Evolutionary conservation across 78 protist genomes (phyloP), one percentile per base, ranked within the genome.

Genomic region (Tieghemostelium lacteum): DNA sequence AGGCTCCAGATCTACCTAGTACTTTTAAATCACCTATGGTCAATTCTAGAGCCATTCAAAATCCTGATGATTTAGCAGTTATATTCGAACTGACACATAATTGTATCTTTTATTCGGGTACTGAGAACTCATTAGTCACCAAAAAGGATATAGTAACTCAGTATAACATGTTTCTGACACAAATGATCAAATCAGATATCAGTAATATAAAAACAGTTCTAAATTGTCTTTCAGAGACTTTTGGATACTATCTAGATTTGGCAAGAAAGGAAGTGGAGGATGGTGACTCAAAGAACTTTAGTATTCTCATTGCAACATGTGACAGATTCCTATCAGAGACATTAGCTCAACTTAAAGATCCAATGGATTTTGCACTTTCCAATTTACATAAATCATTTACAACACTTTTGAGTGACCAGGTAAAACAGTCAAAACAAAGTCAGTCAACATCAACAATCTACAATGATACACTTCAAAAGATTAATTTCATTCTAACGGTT

Each of bases 71-170:
- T 8, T 14, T 34, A 16, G 10, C 63, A 29, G 45, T 10, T 1
- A 20, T 69, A 14, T 83, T 69, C 49, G 91, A 83, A 57, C 33
- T 67, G 34, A 42, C 62, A 10, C 91, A 83, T 29, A 26, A 83
- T 69, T 83, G 91, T 45, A 64, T 83, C 20, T 83, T 83, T 22
- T 83, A n/a, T 33, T 54, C 80, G 12, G 6, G 36, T 2, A 22
- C 20, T 3, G 12, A 49, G 19, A 71, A 45, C 17, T 34, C 50
- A 26, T 17, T 10, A 20, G 7, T 22, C 5, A 24, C 37, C 29
- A 83, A 58, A 29, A 66, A 54, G 55, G 91, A 83, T 36, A 64
- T 83, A 0, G 24, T 69, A 2, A 17, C 49, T 26, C 20, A 55
- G 8, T 40, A 42, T 69, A 60, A 83, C 52, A 39, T 49, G 28